Conservation (phyloP, 768 basidiomycete species). For the Sporobolomyces phaffii region DNA sequence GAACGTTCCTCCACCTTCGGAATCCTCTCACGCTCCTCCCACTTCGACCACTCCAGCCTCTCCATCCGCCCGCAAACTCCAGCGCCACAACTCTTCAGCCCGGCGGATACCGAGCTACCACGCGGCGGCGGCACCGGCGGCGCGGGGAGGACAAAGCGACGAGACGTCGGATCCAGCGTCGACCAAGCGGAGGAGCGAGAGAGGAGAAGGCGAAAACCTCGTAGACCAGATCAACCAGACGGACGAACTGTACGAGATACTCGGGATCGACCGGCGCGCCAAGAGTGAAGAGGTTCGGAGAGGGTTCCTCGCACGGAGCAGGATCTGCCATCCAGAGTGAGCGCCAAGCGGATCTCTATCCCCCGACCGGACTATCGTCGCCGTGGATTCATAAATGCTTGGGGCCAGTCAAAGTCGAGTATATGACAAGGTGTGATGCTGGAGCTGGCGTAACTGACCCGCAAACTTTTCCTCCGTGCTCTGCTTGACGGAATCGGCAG, state of each 20-base stretch:
- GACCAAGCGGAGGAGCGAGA: neutral
- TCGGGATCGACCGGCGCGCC: slow-evolving; percentile 57
- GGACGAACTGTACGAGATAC: slow-evolving; percentile 66
- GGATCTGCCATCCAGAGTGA: slow-evolving; percentile 78
- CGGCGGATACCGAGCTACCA: slow-evolving; percentile 4
- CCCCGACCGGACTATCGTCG: too few relatives aligned
- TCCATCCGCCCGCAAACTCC: slow-evolving; percentile 2
- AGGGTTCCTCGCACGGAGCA: slow-evolving; percentile 69
- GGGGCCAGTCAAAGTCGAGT: too few relatives aligned
- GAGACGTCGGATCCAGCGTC: too few relatives aligned
- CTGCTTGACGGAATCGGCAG: slow-evolving; percentile 52
- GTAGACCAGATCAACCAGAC: slow-evolving; percentile 17
- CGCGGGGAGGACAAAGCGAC: too few relatives aligned
- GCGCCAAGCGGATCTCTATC: slow-evolving; percentile 48
- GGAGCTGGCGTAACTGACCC: too few relatives aligned
- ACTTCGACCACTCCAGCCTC: neutral
- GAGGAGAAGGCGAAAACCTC: slow-evolving; percentile 22
- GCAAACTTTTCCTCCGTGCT: slow-evolving; percentile 4
- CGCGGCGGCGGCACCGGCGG: too few relatives aligned
- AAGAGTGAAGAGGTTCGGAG: slow-evolving; percentile 64
- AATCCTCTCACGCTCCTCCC: neutral
- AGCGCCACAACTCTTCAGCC: neutral
- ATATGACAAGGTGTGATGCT: too few relatives aligned
- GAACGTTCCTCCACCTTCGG: neutral
- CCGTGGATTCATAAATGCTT: too few relatives aligned